Evolutionary conservation across 331 rosid genomes (phyloP).

Genomic region (Acacia concinna): DNA sequence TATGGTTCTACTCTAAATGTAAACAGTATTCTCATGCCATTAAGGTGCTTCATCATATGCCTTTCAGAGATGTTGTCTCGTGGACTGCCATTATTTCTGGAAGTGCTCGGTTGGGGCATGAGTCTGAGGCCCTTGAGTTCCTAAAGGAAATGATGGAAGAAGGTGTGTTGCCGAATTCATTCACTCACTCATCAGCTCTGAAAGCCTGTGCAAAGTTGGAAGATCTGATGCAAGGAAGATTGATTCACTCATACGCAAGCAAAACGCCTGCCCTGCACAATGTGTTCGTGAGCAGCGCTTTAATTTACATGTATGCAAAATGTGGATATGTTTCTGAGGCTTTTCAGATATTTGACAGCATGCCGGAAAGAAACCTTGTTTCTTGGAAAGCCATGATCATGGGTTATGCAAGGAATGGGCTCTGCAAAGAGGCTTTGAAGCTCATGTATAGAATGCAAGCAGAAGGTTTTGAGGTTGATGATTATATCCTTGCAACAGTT

Average conservation of each 20-base stretch:
- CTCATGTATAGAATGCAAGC: slow-evolving; percentile 81
- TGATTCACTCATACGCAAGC: slow-evolving; percentile 76
- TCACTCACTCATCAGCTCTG: slow-evolving; percentile 77
- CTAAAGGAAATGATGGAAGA: slow-evolving; percentile 76
- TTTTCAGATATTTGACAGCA: slow-evolving; percentile 68
- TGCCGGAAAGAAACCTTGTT: slow-evolving; percentile 78
- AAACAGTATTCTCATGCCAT: slow-evolving; percentile 58
- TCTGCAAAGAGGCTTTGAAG: slow-evolving; percentile 70
- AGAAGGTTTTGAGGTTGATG: slow-evolving; percentile 79
- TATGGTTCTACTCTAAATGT: slow-evolving; percentile 92
- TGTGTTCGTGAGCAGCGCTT: slow-evolving; percentile 84
- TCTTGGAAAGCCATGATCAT: slow-evolving; percentile 92
- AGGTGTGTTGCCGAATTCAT: slow-evolving; percentile 76
- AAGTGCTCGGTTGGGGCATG: slow-evolving; percentile 62
- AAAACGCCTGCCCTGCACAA: slow-evolving; percentile 65
- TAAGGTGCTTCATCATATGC: slow-evolving; percentile 72
- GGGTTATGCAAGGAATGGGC: slow-evolving; percentile 84
- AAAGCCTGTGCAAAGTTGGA: slow-evolving; percentile 82
- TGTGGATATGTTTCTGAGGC: slow-evolving; percentile 81
- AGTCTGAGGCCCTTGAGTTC: slow-evolving; percentile 68
- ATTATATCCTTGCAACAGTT: slow-evolving; percentile 63
- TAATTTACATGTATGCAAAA: slow-evolving; percentile 80
- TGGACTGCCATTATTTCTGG: slow-evolving; percentile 98
- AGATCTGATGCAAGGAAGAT: slow-evolving; percentile 54
- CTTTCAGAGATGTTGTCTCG: slow-evolving; percentile 74